Evolutionary conservation across 176 grass and related monocot genomes (phyloP).

Genomic region (Olyra latifolia): DNA sequence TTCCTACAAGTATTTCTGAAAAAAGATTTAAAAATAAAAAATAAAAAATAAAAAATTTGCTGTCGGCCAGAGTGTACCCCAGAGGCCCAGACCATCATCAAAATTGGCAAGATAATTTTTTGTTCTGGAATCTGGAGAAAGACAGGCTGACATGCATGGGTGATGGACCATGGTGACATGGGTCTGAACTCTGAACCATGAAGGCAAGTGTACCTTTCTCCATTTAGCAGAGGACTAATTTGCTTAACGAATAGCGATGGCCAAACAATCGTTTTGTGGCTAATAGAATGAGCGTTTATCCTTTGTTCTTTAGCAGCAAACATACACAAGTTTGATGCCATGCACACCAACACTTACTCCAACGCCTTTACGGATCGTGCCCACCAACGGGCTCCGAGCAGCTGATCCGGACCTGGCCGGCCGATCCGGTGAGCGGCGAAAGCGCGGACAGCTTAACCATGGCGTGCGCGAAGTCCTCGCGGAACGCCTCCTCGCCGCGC

Average conservation of each 20-base stretch:
- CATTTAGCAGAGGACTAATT: neutral
- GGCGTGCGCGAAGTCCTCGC: slow-evolving; percentile 56
- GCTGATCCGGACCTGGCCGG: slow-evolving; percentile 36
- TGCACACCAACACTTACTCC: neutral
- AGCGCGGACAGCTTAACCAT: slow-evolving; percentile 61
- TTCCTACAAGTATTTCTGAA: too few species aligned
- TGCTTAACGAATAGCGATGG: neutral
- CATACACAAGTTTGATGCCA: neutral
- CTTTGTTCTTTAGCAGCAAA: neutral
- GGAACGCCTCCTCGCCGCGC: slow-evolving; percentile 44
- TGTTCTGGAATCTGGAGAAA: too few species aligned
- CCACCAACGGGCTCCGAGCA: slow-evolving; percentile 18
- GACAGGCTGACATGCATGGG: too few species aligned
- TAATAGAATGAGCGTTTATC: neutral
- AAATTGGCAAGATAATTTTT: too few species aligned
- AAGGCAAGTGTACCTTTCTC: too few species aligned
- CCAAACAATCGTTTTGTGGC: neutral
- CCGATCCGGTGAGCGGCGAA: slow-evolving; percentile 34
- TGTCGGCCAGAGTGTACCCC: too few species aligned
- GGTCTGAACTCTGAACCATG: too few species aligned
- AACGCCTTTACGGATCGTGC: neutral
- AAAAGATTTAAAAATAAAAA: too few species aligned
- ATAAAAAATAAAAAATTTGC: too few species aligned
- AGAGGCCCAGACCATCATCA: too few species aligned
- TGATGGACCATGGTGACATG: too few species aligned